These are phyloP conservation scores for Onygena corvina DNA, from an alignment of 2,329 filamentous ascomycete genomes.

Conservation along the genomic window DNA sequence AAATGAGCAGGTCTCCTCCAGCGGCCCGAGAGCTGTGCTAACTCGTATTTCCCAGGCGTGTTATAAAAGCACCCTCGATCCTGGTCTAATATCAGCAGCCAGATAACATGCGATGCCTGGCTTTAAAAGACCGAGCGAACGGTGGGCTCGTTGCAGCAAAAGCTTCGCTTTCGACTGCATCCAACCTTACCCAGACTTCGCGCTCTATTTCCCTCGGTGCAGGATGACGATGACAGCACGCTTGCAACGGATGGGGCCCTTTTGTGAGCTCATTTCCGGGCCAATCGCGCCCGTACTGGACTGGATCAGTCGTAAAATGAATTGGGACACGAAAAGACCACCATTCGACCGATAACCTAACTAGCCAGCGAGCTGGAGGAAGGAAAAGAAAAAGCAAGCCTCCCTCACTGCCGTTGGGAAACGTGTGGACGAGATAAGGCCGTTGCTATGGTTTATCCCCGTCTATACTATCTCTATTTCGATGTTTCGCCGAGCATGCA, in stretches of 20 bases:
- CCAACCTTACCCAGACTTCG: not conserved
- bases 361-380: too few species aligned
- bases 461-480: not conserved
- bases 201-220: not conserved
- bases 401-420: not conserved
- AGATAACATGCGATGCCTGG: not conserved
- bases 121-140: not conserved
- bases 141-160: not conserved
- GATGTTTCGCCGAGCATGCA: conserved; percentile 6
- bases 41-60: not conserved
- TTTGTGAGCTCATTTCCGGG: conserved; percentile 2
- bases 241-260: not conserved
- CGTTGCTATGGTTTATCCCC: not conserved
- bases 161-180: not conserved
- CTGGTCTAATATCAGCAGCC: not conserved
- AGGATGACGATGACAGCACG: too few species aligned
- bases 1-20: conserved; percentile 6
- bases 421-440: not conserved
- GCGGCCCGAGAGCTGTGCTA: conserved; percentile 4
- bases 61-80: too few species aligned
- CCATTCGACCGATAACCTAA: not conserved
- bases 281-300: not conserved
- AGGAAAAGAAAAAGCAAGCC: conserved; percentile 4
- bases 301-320: not conserved
- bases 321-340: not conserved